Evolutionary conservation across 2,329 filamentous ascomycete species (phyloP).

Genomic region (Decorospora gaudefroyi): DNA sequence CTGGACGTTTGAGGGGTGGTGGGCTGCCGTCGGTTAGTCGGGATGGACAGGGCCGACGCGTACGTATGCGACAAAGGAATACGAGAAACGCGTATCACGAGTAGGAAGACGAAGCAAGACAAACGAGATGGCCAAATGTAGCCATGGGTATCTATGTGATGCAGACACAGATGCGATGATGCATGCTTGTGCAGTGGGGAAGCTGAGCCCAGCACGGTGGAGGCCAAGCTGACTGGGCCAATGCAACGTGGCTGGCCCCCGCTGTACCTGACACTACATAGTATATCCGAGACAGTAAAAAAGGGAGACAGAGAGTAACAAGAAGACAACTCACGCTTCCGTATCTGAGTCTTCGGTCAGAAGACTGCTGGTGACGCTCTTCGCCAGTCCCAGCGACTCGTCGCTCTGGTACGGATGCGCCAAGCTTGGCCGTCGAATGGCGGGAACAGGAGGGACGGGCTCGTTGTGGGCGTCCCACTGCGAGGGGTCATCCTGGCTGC

Average conservation of each 20-base stretch:
- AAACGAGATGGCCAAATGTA: conserved; percentile 20
- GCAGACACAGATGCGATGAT: conserved; percentile 20
- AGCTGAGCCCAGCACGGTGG: conserved; percentile 27
- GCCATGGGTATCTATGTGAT: conserved; percentile 13
- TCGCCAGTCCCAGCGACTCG: conserved; percentile 50
- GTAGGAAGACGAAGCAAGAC: conserved; percentile 9
- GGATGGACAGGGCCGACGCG: conserved; percentile 20
- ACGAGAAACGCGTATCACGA: conserved; percentile 12
- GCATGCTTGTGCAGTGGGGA: conserved; percentile 21
- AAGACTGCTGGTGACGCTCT: conserved; percentile 55
- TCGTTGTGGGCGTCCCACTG: conserved; percentile 25
- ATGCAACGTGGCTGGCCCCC: conserved; percentile 15
- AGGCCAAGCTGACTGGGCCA: conserved; percentile 27
- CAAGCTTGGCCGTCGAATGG: conserved; percentile 18
- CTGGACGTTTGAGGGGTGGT: conserved; percentile 41
- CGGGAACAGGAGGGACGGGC: conserved; percentile 32
- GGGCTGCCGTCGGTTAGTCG: conserved; percentile 41
- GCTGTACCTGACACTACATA: conserved; percentile 3
- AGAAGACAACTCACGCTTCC: conserved; percentile 52
- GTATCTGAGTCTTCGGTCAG: conserved; percentile 57
- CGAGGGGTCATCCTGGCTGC: conserved; percentile 39
- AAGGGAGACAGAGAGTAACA: conserved; percentile 3
- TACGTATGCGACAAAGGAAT: conserved; percentile 22
- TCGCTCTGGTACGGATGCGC: conserved; percentile 41
- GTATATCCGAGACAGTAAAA: conserved; percentile 12